Conservation (phyloP, 163 green algal genomes). For the Scenedesmus sp. region DNA sequence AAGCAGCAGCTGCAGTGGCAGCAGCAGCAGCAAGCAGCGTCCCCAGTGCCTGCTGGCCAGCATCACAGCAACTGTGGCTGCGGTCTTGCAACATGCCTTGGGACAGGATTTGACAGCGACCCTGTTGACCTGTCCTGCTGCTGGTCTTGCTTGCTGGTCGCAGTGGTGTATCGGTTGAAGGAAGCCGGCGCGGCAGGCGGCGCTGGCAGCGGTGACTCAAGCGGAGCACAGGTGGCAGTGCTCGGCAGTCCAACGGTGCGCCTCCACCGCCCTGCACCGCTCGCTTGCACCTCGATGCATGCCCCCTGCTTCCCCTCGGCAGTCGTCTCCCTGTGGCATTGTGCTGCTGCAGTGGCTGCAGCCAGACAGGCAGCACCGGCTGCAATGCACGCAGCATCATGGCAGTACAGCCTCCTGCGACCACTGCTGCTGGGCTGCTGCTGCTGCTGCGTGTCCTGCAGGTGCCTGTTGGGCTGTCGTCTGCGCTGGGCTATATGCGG, state of each 20-base stretch:
- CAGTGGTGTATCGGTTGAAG: slow-evolving; percentile 39
- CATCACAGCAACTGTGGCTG: too few species aligned
- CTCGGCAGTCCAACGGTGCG: slow-evolving; percentile 31
- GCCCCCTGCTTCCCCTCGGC: not conserved
- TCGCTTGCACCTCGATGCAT: not conserved
- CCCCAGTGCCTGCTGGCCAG: too few species aligned
- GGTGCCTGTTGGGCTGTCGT: slow-evolving; percentile 33
- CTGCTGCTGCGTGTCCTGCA: not conserved
- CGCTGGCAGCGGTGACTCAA: not conserved
- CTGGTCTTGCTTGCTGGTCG: not conserved
- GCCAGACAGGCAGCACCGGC: too few species aligned
- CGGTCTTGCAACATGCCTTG: too few species aligned
- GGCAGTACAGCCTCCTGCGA: too few species aligned
- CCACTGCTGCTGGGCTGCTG: not conserved
- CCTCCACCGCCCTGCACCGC: not conserved
- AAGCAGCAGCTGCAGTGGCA: too few species aligned
- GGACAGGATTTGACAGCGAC: too few species aligned
- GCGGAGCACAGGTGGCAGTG: not conserved
- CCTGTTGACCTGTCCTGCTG: not conserved
- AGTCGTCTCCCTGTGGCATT: not conserved
- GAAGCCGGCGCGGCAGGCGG: not conserved
- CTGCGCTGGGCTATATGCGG: slow-evolving; percentile 32
- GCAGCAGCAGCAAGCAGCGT: too few species aligned
- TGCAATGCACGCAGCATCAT: too few species aligned
- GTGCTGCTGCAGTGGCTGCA: too few species aligned